A percentile compares a stretch with the other conserved stretches of the same genome.
phyloP scores from a whole-genome alignment of 116 monocot species.

The Posidonia oceanica region DNA sequence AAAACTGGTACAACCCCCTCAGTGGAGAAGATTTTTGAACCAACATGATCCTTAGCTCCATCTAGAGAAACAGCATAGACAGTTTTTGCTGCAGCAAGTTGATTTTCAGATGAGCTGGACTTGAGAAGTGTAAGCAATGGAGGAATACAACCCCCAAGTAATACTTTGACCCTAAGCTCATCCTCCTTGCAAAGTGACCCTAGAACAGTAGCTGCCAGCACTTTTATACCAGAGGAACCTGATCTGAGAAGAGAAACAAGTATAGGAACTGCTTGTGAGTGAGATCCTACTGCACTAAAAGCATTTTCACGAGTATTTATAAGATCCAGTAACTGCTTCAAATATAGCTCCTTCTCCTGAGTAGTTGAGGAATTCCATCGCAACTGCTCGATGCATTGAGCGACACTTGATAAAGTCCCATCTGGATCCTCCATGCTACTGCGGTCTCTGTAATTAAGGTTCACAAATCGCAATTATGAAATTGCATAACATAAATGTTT shows the following conservation, averaged over 20 bases:
- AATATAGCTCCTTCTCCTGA: slow-evolving; percentile 76
- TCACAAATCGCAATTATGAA: background rate
- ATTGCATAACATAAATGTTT: background rate
- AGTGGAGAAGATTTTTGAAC: slow-evolving; percentile 97
- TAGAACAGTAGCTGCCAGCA: slow-evolving; percentile 64
- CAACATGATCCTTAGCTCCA: slow-evolving; percentile 85
- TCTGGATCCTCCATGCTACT: slow-evolving; percentile 79
- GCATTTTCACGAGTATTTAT: slow-evolving; percentile 77
- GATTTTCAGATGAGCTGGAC: slow-evolving; percentile 68
- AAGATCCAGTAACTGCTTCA: slow-evolving; percentile 86
- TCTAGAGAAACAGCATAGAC: slow-evolving; percentile 96
- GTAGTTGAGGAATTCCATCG: slow-evolving; percentile 50
- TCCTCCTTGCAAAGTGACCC: slow-evolving; percentile 91
- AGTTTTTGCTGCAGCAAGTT: slow-evolving; percentile 83
- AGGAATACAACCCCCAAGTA: slow-evolving; percentile 96
- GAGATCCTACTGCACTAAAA: slow-evolving; percentile 93
- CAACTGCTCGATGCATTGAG: slow-evolving; percentile 87
- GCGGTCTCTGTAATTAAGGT: slow-evolving; percentile 43
- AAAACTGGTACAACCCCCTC: slow-evolving; percentile 93
- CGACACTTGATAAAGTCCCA: slow-evolving; percentile 90
- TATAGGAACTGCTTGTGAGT: slow-evolving; percentile 89
- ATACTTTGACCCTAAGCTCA: slow-evolving; percentile 86
- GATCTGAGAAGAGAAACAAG: slow-evolving; percentile 98
- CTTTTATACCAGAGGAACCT: slow-evolving; percentile 70
- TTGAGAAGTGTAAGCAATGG: slow-evolving; percentile 83